Evolutionary conservation across 2,329 filamentous ascomycete genomes (phyloP), one percentile per base, ranked within the genome.

Genomic region (Monilinia polystroma): DNA sequence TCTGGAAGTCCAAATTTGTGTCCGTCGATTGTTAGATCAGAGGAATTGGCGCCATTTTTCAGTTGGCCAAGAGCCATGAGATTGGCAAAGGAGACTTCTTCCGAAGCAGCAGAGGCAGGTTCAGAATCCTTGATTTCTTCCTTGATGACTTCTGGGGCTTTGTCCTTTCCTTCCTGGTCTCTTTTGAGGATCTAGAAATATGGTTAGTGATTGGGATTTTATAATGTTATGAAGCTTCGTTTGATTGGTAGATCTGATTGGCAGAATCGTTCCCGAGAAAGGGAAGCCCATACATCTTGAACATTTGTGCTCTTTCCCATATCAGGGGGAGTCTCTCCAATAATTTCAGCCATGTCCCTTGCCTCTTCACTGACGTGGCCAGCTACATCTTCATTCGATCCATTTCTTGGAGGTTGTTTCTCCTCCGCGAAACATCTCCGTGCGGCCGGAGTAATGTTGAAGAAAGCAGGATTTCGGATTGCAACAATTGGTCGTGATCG

Each of bases 1-100:
- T 82, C 80, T 1, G 93, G 93, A 70, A 92, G 80, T 4, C 86
- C 87, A 75, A 92, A 97, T 76, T 94, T 96, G 76, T 76, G 72
- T 16, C 72, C 74, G 18, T 72, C 45, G 18, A 66, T 57, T 7
- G 69, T 69, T 23, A 66, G 64, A 54, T 74, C 73, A 35, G 63
- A 55, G 23, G 73, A 71, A 54, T 68, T 59, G 8, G 74, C 68
- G 43, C 74, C 71, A 29, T 73, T 73, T 63, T 76, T 63, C 63
- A 76, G 66, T 60, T 76, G 71, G 26, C 72, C 64, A 59, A 77
- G 55, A 29, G 76, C 75, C 20, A 75, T 52, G 8, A 75, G 67
- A 59, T 76, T 75, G 23, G 66, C 71, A 26, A 76, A 72, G 4
- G 74, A 73, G 7, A 77, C 76, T 29, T 75, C 68, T 55, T 76